Evolutionary conservation across 768 basidiomycete genomes (phyloP), one percentile per base, ranked within the genome.

Genomic region (Lactarius hengduanensis): DNA sequence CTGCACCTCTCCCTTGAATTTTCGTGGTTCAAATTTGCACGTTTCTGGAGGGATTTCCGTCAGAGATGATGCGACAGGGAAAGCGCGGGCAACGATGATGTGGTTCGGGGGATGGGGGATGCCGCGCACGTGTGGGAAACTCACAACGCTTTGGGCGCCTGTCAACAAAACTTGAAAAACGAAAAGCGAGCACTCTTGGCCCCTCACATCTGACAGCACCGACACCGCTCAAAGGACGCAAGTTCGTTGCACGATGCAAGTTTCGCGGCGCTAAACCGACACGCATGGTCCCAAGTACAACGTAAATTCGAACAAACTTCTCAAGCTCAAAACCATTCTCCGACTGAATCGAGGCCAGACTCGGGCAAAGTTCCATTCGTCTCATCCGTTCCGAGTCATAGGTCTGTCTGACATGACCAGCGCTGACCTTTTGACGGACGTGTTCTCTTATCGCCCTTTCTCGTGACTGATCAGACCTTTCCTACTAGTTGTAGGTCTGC

Each of bases 81-180:
- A 38, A 15, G 26, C 26, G 34, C 53, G 50, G 15, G 36, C 50
- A 41, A 47, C 26, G 68, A 69, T 69, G 68, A 67, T 69, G 68
- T 69, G 68, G 68, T 69, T 68, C 26, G 61, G 53, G 56, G 61
- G 68, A 67, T 36, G 68, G 65, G 40, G 59, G 61, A 69, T 69
- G 58, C 67, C 40, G 65, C 56, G 57, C 61, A 67, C 68, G 68
- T 69, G 68, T 60, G 68, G 1, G 67, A 67, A 66, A 50, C 53
- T 65, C 30, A 28, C 58, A 26, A 60, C 47, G 2, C 28, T 15
- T 50, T 62, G 5, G 57, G 66, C 66, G 66, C 36, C 58, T 60
- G 30, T 43, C 40, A 11, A 40, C 2, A 40, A 3, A 26, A 7
- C 7, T 36, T 11, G 32, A 1, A 13, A 26, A 22, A 26, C 63